A percentile compares a stretch with the other conserved stretches of the same genome.
phyloP scores from a whole-genome alignment of 2,329 filamentous ascomycete species.

The Magnaporthales sp. region DNA sequence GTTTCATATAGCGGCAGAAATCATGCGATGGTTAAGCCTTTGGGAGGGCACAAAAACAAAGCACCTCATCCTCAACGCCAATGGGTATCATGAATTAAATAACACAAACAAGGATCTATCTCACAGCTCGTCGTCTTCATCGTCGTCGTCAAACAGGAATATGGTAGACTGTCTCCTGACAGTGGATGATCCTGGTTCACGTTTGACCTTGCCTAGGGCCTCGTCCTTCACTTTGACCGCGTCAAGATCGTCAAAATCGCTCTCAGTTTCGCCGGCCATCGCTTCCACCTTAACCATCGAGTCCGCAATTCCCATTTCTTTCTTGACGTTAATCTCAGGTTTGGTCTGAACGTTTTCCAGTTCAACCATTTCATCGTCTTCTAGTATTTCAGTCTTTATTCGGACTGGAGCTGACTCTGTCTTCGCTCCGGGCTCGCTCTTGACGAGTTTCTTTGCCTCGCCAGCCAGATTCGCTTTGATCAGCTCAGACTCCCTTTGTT shows the following conservation, averaged over 20 bases:
- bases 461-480: constrained; percentile 20
- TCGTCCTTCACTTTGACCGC: not conserved
- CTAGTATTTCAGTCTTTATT: not conserved
- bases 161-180: not conserved
- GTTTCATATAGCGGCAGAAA: too few species aligned
- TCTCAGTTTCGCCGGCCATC: constrained; percentile 3
- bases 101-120: not conserved
- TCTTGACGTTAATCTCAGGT: not conserved
- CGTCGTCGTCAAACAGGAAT: constrained; percentile 2
- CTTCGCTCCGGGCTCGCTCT: constrained; percentile 6
- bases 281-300: constrained; percentile 5
- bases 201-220: not conserved
- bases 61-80: too few species aligned
- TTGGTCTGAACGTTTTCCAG: not conserved
- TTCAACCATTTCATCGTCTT: constrained; percentile 1
- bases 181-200: not conserved
- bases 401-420: not conserved
- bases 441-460: constrained; percentile 10
- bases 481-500: constrained; percentile 48
- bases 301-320: not conserved
- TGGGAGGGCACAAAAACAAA: too few species aligned
- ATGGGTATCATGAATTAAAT: not conserved
- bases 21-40: too few species aligned
- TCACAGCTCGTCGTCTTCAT: constrained; percentile 4
- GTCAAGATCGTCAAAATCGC: constrained; percentile 3